Evolutionary conservation across 2,329 filamentous ascomycete genomes (phyloP), one percentile per base, ranked within the genome.

Genomic region (Cercospora sesami): DNA sequence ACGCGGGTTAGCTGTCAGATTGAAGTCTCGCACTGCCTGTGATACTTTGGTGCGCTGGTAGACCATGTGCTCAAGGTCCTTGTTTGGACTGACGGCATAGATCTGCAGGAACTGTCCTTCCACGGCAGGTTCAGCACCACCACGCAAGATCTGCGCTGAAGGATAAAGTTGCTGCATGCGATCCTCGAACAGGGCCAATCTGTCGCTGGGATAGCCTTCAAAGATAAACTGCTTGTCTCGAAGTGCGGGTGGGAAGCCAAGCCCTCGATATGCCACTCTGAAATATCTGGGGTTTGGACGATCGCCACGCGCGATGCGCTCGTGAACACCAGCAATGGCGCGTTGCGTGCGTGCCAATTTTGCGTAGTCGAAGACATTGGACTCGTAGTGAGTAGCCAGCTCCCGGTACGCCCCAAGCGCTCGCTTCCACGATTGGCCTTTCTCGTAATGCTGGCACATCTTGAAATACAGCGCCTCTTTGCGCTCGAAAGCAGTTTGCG

Each of bases 371-470:
- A 94, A 97, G 0, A 91, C 82, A 68, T 93, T 96, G 72, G 86
- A 88, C 81, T 97, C 93, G 77, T 98, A 99, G 79, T 98, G 93
- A n/a, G 84, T 81, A 59, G 94, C 91, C 62, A 99, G 88, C 80
- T 99, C 94, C 77, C 91, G 91, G 80, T 99, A 98, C 3, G 92
- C 92, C 5, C 89, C 86, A 51, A 99, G 82, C 1, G 94, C 94
- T 78, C 92, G 92, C 75, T 91, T 91, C 94, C 94, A 98, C 0
- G 93, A 93, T 77, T 93, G 90, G n/a, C 93, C 94, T 68, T 96
- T 93, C 77, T 98, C 94, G 72, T 95, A 97, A 77, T 94, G 86
- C 79, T 94, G 93, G 78, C 98, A 96, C 86, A 98, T 96, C 73
- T 93, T 88, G 75, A 97, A 96, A 80, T 96, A 97, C 60, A 98